phyloP scores from a whole-genome alignment of 75 land plant genomes.

The Adiantum capillusveneris region DNA sequence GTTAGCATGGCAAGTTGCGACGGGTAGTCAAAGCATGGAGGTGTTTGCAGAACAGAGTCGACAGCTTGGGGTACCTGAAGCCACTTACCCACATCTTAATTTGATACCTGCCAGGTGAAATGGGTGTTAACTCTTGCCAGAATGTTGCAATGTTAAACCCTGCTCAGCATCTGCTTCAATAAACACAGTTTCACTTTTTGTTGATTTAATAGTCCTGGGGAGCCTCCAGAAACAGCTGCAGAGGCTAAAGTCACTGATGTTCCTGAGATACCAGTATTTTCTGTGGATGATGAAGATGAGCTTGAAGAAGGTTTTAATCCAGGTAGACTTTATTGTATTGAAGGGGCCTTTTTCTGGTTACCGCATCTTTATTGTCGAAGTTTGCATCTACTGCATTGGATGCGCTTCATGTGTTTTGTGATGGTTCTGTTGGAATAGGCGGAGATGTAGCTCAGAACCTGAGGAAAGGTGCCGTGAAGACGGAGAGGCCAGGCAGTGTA shows the following conservation, averaged over 20 bases:
- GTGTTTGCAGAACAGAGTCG: slow-evolving; percentile 42
- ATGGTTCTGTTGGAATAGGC: no score
- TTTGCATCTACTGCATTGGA: no score
- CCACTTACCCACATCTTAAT: slow-evolving; percentile 72
- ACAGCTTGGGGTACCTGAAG: slow-evolving; percentile 68
- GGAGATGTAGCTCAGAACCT: no score
- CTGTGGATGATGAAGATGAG: slow-evolving; percentile 65
- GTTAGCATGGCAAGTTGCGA: slow-evolving; percentile 53
- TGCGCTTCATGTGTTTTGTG: no score
- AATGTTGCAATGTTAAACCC: no score
- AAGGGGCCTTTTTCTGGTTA: no score
- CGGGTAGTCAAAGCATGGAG: slow-evolving; percentile 75
- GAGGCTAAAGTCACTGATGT: slow-evolving; percentile 27
- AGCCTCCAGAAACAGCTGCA: slow-evolving; percentile 28
- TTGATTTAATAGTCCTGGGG: slow-evolving; percentile 44
- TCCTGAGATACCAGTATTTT: slow-evolving; percentile 47
- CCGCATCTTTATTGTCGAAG: no score
- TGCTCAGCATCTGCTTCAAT: neutral
- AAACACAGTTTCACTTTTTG: neutral
- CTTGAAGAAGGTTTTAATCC: slow-evolving; percentile 8
- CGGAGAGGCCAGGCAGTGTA: no score
- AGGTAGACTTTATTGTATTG: slow-evolving; percentile 10
- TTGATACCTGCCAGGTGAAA: slow-evolving; percentile 68
- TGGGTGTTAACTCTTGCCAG: neutral
- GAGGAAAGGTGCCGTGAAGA: no score